These are phyloP conservation scores for Fusarium begoniae DNA, from an alignment of 2,329 filamentous ascomycete species.

Conservation along the genomic window DNA sequence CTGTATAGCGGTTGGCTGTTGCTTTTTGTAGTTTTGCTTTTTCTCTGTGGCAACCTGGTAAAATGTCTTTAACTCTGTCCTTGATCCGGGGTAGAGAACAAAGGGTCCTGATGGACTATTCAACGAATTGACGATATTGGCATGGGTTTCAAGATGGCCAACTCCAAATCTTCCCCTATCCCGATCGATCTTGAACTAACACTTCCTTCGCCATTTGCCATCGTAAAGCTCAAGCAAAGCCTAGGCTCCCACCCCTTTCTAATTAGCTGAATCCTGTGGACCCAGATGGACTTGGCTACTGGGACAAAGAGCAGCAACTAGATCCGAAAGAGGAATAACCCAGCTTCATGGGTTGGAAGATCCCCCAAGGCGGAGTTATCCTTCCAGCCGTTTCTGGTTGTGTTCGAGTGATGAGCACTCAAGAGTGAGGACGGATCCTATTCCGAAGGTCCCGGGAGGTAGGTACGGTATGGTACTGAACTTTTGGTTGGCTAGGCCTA, in stretches of 20 bases:
- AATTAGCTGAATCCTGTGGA: conserved; percentile 15
- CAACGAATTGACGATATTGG: background rate
- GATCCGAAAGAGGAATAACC: conserved; percentile 21
- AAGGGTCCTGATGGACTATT: background rate
- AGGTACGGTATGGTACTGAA: background rate
- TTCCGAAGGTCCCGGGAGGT: conserved; percentile 16
- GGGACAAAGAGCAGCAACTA: conserved; percentile 13
- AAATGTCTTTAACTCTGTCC: background rate
- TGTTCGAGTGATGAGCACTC: conserved; percentile 9
- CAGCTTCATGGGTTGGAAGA: conserved; percentile 12
- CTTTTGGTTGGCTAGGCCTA: background rate
- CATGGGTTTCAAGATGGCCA: background rate
- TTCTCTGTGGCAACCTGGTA: background rate
- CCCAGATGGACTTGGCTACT: conserved; percentile 18
- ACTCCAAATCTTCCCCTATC: background rate
- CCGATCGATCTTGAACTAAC: background rate
- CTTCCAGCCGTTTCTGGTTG: conserved; percentile 12
- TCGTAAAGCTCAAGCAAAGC: conserved; percentile 1
- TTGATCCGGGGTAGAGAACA: background rate
- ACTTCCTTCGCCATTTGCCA: conserved; percentile 6
- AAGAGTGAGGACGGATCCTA: conserved; percentile 16
- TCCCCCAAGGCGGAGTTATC: conserved; percentile 19
- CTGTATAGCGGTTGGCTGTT: background rate
- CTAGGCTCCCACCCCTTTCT: conserved; percentile 20
- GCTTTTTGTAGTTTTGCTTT: conserved; percentile 11